Evolutionary conservation across 2,329 filamentous ascomycete species (phyloP).

Genomic region (Ophiostoma pallidulum): DNA sequence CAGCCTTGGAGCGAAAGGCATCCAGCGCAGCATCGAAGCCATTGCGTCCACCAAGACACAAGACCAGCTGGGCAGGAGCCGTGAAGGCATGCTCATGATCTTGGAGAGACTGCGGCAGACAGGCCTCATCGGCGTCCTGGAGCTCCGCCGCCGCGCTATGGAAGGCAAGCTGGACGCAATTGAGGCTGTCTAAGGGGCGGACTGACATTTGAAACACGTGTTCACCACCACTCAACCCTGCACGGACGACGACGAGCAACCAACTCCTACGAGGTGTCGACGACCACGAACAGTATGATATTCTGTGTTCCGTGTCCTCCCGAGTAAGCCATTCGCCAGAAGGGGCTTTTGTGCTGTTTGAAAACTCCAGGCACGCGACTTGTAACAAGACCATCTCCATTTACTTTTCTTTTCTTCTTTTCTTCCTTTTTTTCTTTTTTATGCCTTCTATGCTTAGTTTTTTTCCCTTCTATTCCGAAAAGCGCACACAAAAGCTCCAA

Average conservation of each 20-base stretch:
- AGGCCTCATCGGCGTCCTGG: conserved; percentile 48
- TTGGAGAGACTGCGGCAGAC: conserved; percentile 57
- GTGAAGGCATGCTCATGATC: conserved; percentile 75
- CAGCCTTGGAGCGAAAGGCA: conserved; percentile 57
- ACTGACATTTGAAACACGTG: too few species aligned
- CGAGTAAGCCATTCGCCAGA: neutral
- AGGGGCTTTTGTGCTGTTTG: neutral
- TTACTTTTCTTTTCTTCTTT: neutral
- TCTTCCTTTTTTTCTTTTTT: neutral
- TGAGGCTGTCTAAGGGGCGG: conserved; percentile 16
- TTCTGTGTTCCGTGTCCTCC: neutral
- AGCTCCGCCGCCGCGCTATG: conserved; percentile 39
- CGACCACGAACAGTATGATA: conserved; percentile 1
- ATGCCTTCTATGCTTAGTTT: neutral
- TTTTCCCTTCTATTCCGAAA: neutral
- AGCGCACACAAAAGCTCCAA: conserved; percentile 1
- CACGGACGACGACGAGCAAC: too few species aligned
- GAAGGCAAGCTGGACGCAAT: conserved; percentile 26
- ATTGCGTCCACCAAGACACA: conserved; percentile 69
- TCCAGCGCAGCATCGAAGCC: conserved; percentile 70
- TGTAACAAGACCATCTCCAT: conserved; percentile 15
- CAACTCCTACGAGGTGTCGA: too few species aligned
- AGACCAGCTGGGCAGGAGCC: conserved; percentile 69
- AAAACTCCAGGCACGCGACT: neutral
- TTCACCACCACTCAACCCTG: too few species aligned